These are phyloP conservation scores for Cryptosporidium baileyi DNA, from an alignment of 169 alveolate genomes.

Conservation along the genomic window DNA sequence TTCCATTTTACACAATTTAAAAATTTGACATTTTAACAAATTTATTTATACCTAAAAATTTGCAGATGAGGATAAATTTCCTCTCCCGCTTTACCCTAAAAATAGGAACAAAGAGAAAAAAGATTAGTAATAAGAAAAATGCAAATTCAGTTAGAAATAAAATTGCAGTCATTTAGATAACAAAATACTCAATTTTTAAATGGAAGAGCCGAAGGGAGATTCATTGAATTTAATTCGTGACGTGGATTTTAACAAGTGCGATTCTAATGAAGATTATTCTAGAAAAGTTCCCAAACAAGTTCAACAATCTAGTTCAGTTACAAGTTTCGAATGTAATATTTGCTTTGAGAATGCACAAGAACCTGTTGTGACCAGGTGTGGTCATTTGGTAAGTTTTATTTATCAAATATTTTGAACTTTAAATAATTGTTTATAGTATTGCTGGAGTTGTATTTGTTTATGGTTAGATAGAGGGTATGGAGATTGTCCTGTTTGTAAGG, in stretches of 20 bases:
- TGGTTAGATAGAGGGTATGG: constrained; percentile 90
- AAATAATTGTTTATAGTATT: constrained; percentile 53
- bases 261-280: neutral
- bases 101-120: too few species aligned
- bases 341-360: constrained; percentile 96
- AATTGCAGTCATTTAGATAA: too few species aligned
- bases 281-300: neutral
- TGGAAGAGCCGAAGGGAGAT: too few species aligned
- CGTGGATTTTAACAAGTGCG: neutral
- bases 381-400: constrained; percentile 85
- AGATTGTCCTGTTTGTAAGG: constrained; percentile 94
- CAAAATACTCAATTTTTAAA: too few species aligned
- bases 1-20: too few species aligned
- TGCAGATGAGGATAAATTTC: too few species aligned
- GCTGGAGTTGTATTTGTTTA: constrained; percentile 93
- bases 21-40: too few species aligned
- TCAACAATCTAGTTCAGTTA: constrained; percentile 26
- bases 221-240: neutral
- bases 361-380: constrained; percentile 97
- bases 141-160: too few species aligned
- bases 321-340: constrained; percentile 93
- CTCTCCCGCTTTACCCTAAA: too few species aligned
- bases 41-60: too few species aligned
- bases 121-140: too few species aligned
- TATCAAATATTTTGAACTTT: constrained; percentile 60